These are phyloP conservation scores for Chlamydomonas incerta DNA, from an alignment of 139 green algal genomes.

Conservation along the genomic window DNA sequence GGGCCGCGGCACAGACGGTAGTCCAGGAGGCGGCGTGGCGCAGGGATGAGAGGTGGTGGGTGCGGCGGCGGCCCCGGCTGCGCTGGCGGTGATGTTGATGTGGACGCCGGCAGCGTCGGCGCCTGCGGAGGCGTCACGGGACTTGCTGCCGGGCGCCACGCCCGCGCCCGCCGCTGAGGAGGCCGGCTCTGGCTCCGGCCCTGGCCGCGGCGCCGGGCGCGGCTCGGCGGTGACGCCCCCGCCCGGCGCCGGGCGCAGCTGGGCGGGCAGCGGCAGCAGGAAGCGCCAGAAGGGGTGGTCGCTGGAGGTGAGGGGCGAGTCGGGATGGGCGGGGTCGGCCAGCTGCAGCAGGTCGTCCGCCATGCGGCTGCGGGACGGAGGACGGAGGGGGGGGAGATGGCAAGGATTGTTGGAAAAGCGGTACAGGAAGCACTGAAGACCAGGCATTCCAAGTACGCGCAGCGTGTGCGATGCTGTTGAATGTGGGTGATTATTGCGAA, in stretches of 20 bases:
- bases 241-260: background rate
- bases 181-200: too few relatives aligned
- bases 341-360: conserved; percentile 3
- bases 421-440: background rate
- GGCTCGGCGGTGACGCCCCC: too few relatives aligned
- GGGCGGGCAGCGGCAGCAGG: background rate
- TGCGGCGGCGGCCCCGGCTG: background rate
- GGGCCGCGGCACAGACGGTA: background rate
- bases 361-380: conserved; percentile 7
- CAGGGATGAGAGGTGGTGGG: background rate
- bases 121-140: too few relatives aligned
- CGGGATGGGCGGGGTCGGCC: background rate
- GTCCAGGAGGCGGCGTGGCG: background rate
- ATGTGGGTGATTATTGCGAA: too few relatives aligned
- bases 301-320: background rate
- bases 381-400: too few relatives aligned
- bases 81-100: too few relatives aligned
- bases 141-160: too few relatives aligned
- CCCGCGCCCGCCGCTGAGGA: too few relatives aligned
- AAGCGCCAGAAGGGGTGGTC: background rate
- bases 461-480: too few relatives aligned
- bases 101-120: too few relatives aligned
- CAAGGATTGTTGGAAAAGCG: background rate
- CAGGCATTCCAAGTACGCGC: background rate
- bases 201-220: too few relatives aligned